phyloP scores from a whole-genome alignment of 352 stramenopile genomes.

The Globisporangium canariense region DNA sequence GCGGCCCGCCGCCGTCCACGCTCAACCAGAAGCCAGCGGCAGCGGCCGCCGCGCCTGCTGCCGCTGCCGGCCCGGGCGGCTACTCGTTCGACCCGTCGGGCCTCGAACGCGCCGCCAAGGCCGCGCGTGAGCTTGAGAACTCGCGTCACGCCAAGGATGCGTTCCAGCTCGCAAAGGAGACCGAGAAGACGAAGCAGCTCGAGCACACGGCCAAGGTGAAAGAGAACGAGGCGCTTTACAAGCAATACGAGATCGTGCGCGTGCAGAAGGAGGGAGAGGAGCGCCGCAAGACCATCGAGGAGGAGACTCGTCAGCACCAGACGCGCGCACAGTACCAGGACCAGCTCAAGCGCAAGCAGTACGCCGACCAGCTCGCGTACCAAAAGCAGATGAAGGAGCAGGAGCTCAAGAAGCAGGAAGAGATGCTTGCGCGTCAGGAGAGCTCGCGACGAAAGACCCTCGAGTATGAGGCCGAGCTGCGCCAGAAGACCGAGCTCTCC shows the following conservation, averaged over 20 bases:
- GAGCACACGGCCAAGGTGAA: slow-evolving; percentile 91
- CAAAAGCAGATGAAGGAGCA: slow-evolving; percentile 96
- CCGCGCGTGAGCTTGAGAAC: slow-evolving; percentile 95
- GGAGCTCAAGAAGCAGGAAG: slow-evolving; percentile 98
- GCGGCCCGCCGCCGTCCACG: slow-evolving; percentile 8
- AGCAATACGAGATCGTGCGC: slow-evolving; percentile 92
- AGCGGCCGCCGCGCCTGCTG: slow-evolving; percentile 10
- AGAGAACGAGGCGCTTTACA: slow-evolving; percentile 90
- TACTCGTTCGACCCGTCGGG: slow-evolving; percentile 96
- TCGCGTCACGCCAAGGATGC: slow-evolving; percentile 92
- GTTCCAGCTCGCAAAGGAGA: slow-evolving; percentile 95
- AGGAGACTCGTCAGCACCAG: slow-evolving; percentile 97
- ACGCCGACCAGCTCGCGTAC: slow-evolving; percentile 95
- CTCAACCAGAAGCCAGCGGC: slow-evolving; percentile 24
- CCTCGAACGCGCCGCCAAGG: slow-evolving; percentile 96
- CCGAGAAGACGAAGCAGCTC: slow-evolving; percentile 94
- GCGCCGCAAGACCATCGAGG: slow-evolving; percentile 95
- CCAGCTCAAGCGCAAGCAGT: slow-evolving; percentile 98
- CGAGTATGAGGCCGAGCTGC: slow-evolving; percentile 96
- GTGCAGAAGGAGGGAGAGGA: slow-evolving; percentile 97
- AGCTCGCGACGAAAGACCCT: slow-evolving; percentile 95
- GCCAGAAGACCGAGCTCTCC: slow-evolving; percentile 93
- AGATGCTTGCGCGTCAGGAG: slow-evolving; percentile 96
- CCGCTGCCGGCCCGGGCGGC: slow-evolving; percentile 27
- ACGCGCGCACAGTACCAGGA: slow-evolving; percentile 97